Evolutionary conservation across 305 asterid genomes (phyloP).

Genomic region (Coffea humblotiana): DNA sequence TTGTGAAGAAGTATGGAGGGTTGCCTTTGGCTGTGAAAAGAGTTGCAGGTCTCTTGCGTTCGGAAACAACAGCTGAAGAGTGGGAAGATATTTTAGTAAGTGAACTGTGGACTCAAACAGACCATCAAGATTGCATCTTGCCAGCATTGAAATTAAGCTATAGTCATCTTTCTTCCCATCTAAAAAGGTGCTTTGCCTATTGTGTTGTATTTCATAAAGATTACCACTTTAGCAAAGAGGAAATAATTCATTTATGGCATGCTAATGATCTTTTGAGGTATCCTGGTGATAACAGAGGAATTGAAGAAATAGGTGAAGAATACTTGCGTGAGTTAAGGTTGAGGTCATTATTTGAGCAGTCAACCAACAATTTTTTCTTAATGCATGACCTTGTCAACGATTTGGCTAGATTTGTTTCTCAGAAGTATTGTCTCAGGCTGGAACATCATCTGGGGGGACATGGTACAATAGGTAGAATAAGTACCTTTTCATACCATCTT

Average conservation of each 20-base stretch:
- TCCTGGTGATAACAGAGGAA: background rate
- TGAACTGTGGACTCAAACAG: slow-evolving; percentile 45
- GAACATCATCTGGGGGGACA: too few species aligned
- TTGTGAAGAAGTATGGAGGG: slow-evolving; percentile 57
- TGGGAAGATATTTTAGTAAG: slow-evolving; percentile 30
- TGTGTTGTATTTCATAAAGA: slow-evolving; percentile 27
- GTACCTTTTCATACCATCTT: too few species aligned
- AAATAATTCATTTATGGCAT: slow-evolving; percentile 22
- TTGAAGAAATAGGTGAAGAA: slow-evolving; percentile 20
- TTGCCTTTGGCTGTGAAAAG: slow-evolving; percentile 68
- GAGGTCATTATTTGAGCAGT: slow-evolving; percentile 23
- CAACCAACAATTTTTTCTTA: background rate
- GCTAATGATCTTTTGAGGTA: slow-evolving; percentile 26
- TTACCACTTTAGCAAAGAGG: background rate
- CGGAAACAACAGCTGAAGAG: slow-evolving; percentile 42
- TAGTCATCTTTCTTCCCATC: slow-evolving; percentile 19
- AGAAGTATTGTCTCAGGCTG: too few species aligned
- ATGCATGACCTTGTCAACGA: slow-evolving; percentile 37
- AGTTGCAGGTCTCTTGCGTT: slow-evolving; percentile 49
- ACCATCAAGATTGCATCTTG: slow-evolving; percentile 30
- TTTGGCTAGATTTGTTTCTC: slow-evolving; percentile 9
- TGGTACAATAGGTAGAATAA: too few species aligned
- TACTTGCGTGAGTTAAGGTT: slow-evolving; percentile 17
- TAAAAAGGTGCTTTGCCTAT: slow-evolving; percentile 29
- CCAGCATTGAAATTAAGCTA: slow-evolving; percentile 36